Conservation (phyloP, 306 rosid species). For the Rosa chinensis region DNA sequence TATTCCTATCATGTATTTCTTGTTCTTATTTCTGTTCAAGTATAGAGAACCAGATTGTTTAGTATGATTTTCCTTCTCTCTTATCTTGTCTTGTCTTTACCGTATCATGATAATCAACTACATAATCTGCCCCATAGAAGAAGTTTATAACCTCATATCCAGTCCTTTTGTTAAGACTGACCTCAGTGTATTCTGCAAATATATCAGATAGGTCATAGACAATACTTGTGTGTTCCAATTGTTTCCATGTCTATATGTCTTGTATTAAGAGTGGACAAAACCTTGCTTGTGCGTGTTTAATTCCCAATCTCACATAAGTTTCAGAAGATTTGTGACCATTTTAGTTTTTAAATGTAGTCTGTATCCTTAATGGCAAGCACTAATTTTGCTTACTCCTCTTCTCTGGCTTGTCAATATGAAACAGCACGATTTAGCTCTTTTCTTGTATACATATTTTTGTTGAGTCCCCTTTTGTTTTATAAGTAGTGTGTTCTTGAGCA, state of each 20-base stretch:
- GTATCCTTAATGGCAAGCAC: background rate
- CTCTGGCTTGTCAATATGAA: slow-evolving; percentile 3
- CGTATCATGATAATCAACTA: background rate
- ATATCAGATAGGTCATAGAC: background rate
- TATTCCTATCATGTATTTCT: background rate
- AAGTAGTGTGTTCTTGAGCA: background rate
- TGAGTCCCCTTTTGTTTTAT: background rate
- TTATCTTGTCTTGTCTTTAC: background rate
- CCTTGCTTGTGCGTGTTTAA: background rate
- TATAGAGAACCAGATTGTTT: background rate
- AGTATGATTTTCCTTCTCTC: background rate
- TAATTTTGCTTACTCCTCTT: background rate
- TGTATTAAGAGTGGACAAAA: background rate
- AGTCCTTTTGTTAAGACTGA: background rate
- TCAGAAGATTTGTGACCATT: background rate
- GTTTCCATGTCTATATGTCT: background rate
- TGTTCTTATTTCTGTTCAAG: background rate
- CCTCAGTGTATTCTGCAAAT: background rate
- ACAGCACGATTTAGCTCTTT: background rate
- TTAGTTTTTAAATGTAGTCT: background rate
- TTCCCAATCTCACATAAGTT: background rate
- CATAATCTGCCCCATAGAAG: background rate
- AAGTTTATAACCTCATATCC: background rate
- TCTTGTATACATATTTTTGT: background rate
- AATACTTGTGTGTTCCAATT: background rate